Percentiles rank a stretch among this genome's conserved stretches.
Evolutionary conservation across 352 stramenopile species (phyloP).

Genomic region (Peronospora belbahrii): DNA sequence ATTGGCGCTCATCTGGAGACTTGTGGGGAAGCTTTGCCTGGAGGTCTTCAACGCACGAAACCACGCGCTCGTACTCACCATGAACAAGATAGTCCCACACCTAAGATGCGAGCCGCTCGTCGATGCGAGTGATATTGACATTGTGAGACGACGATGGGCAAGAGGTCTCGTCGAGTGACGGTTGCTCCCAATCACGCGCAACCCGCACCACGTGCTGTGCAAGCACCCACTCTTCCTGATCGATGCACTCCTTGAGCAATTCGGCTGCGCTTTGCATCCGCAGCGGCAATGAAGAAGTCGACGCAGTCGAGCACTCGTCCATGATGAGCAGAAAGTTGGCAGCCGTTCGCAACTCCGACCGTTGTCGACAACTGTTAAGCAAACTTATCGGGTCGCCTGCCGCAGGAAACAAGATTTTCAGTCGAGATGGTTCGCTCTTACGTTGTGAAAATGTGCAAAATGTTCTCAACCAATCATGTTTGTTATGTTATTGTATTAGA

Average conservation of each 20-base stretch:
- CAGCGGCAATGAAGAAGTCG: constrained; percentile 18
- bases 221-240: constrained; percentile 67
- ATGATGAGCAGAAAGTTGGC: constrained; percentile 81
- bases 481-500: no score
- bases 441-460: no score
- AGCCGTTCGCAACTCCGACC: constrained; percentile 63
- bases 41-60: constrained; percentile 51
- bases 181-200: constrained; percentile 66
- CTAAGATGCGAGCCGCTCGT: constrained; percentile 50
- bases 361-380: constrained; percentile 49
- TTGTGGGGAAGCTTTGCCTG: constrained; percentile 47
- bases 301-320: constrained; percentile 49
- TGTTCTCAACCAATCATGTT: no score
- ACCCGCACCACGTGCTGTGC: constrained; percentile 76
- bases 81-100: constrained; percentile 48
- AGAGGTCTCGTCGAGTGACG: constrained; percentile 2
- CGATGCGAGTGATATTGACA: constrained; percentile 29
- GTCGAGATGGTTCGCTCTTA: constrained; percentile 75
- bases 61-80: constrained; percentile 61
- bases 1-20: constrained; percentile 14
- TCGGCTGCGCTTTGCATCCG: constrained; percentile 55
- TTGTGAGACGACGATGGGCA: neutral
- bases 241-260: constrained; percentile 58
- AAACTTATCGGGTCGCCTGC: constrained; percentile 64
- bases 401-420: constrained; percentile 58